Base-by-base conservation (phyloP, 208 protist genomes). In the Crithidia brevicula region DNA sequence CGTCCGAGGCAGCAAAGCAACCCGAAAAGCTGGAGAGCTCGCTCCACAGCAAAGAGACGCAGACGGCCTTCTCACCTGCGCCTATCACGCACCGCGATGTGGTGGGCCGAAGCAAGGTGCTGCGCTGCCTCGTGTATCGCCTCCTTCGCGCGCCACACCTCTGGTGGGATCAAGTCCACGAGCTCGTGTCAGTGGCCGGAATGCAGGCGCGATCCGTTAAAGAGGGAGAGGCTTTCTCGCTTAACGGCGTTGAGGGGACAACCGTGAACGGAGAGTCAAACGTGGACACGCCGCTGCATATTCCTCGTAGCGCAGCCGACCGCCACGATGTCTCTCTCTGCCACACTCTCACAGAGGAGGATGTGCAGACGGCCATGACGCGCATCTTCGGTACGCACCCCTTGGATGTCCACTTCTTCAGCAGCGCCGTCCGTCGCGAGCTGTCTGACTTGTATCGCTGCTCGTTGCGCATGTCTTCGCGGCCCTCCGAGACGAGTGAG, bases 91-190 rank as follows among this genome's bases (percentile, higher is more conserved):
- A 85, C 63, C 47, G 47, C 40, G 67, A 83, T n/a, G 59, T 87
- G 40, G 33, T 83, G 1, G 81, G 81, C 5, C 69, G 77, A 22
- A 49, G 58, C 43, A 87, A 81, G 53, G 61, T 87, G 27, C 28
- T 87, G 22, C 81, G 81, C 27, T 67, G 45, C 23, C 67, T 87
- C n/a, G 43, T 82, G 33, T 72, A 56, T 20, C 62, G 66, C 16
- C 60, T 82, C 3, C 54, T 87, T 38, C 58, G 42, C 4, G 6
- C 31, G 5, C 77, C 61, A 8, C 52, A 72, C 15, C 34, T 63
- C 7, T 87, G 81, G 74, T 59, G 67, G 57, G 81, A 87, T 50
- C 40, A 47, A 30, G 65, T 87, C 4, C 49, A 67, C n/a, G 77
- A 87, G 65, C 16, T 84, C 1, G 65, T 84, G 30, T 36, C 9